phyloP scores from a whole-genome alignment of 2,329 filamentous ascomycete species.

The Colletotrichum tropicale region DNA sequence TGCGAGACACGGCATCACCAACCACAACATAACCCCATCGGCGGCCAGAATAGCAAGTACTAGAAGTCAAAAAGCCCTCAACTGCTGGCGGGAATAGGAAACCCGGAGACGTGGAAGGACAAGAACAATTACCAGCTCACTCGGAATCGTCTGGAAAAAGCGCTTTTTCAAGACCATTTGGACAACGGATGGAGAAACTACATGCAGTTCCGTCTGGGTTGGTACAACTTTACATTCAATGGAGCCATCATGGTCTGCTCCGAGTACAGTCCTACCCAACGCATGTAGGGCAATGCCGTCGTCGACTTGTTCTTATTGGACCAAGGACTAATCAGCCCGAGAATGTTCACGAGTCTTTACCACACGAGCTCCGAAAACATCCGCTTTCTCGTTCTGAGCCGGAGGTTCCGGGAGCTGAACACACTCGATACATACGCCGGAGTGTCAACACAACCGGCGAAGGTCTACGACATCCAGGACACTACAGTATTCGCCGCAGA shows the following conservation, averaged over 20 bases:
- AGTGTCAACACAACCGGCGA: neutral
- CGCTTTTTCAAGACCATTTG: neutral
- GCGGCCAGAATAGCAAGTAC: neutral
- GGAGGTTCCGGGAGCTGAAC: neutral
- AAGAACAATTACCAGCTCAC: neutral
- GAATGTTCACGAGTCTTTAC: fast-evolving
- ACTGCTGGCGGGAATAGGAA: neutral
- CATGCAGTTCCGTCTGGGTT: neutral
- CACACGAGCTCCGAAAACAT: neutral
- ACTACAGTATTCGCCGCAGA: neutral
- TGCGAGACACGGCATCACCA: neutral
- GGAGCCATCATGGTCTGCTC: neutral
- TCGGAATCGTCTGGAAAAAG: neutral
- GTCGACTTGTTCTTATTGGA: neutral
- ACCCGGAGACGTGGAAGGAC: neutral
- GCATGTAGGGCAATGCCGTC: neutral
- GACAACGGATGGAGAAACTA: neutral
- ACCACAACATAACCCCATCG: too few species aligned
- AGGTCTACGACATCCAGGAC: neutral
- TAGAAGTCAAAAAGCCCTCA: neutral
- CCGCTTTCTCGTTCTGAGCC: neutral
- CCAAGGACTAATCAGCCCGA: neutral
- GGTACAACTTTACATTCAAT: neutral
- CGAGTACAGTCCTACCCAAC: neutral
- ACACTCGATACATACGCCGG: neutral